Base-by-base conservation (phyloP, 306 rosid species). In the Prosopis cineraria region DNA sequence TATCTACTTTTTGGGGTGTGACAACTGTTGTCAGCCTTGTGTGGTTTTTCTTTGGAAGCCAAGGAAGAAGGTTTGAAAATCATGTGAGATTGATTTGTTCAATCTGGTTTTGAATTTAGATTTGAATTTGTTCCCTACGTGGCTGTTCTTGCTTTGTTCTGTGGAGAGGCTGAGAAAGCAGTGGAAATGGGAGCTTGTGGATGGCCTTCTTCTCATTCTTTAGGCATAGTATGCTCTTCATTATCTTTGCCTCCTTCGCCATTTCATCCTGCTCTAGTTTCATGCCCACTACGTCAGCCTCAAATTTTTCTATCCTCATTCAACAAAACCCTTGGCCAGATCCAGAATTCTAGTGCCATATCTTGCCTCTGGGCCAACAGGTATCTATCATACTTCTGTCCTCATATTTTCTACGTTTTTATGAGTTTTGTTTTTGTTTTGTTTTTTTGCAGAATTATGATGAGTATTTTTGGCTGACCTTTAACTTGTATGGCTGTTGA, bases 281-380 rank as follows among this genome's bases (percentile, higher is more conserved):
- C 84, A 72, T 81, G 89, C 85, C 64, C 60, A 73, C 59, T 80
- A 45, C 31, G 77, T 47, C 83, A 53, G 1, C 58, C 37, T 47
- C 78, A 63, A 24, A 74, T 78, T 77, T 81, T 87, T 43, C n/a
- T 25, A 25, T 75, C 96, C 19, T 73, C 83, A 41, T 48, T 63
- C 52, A 84, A 81, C 81, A 82, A 84, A 78, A 91, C 94, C 74
- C 58, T 84, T 68, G 55, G 48, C 52, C 85, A 83, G 48, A 86
- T 94, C 17, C 66, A 84, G 13, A 88, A 75, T 81, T 89, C 93
- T 43, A 93, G 93, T 71, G 85, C 90, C 84, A 89, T 94, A 22
- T 97, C 97, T 44, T 94, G 98, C 85, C 94, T 90, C 78, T 89
- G 96, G 10, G 90, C 94, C 79, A 89, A 77, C 74, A 90, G 92